Base-by-base conservation (phyloP, 2,329 filamentous ascomycete species). In the Domatiomyces globalis region DNA sequence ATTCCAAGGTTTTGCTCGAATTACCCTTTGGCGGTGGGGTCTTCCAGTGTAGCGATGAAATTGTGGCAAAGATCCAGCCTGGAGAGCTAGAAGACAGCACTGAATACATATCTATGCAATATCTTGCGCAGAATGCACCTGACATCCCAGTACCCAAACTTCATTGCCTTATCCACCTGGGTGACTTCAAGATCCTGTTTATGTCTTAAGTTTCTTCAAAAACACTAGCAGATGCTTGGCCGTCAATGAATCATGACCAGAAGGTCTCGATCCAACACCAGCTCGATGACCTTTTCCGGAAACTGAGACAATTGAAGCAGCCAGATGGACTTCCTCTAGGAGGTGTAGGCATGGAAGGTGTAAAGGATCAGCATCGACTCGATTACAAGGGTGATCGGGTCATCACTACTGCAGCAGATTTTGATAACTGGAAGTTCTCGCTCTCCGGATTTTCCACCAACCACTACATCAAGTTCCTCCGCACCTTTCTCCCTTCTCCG, bases 401-500 rank as follows among this genome's bases (percentile, higher is more conserved):
- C 12, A 25, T 49, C 19, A 25, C 2, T 7, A 49, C 48, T 2
- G 33, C 3, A 43, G 12, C 48, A 17, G 33, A 49, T 5, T 49
- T 49, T 18, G 44, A 43, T 5, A 17, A 49, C 48, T 49, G 44
- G 7, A 36, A 43, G 17, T 25, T 49, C 44, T 49, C 48, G 5
- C 7, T 43, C 25, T 33, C 39, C 4, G 4, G 20, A 9, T 5
- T 5, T 18, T 7, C 36, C 7, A 43, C 36, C 33, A 17, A 25
- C 4, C 18, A 6, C 2, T 49, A 49, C 39, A 29, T 39, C 29
- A 12, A 7, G 10, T 33, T 33, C 9, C 29, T 33, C 4, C 4
- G 29, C 4, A 33, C 2, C 54, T 64, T 9, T 54, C 63, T 50
- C 60, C 55, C 33, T 60, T 56, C 47, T 48, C 49, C 54, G 33